These are phyloP conservation scores for Pleoardoris graminearum DNA, from an alignment of 2,329 filamentous ascomycete genomes.

Conservation along the genomic window DNA sequence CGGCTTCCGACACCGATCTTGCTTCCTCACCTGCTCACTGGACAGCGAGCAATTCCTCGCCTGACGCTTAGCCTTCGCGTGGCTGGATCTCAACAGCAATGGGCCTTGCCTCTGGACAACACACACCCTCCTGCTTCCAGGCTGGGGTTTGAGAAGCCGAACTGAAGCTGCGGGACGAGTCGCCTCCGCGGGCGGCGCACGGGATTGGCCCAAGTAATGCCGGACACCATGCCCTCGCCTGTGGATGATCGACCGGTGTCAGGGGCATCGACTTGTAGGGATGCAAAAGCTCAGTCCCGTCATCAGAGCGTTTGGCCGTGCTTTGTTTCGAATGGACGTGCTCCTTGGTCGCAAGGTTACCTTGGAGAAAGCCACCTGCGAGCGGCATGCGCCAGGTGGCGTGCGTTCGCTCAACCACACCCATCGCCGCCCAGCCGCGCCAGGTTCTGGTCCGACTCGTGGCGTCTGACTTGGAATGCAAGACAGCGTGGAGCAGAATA, in stretches of 20 bases:
- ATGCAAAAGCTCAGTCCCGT: constrained; percentile 19
- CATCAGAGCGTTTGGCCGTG: constrained; percentile 26
- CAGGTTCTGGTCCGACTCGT: neutral
- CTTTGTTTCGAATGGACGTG: constrained; percentile 21
- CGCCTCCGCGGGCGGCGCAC: constrained; percentile 27
- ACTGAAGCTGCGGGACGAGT: constrained; percentile 22
- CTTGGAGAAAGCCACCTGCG: no score
- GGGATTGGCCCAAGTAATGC: constrained; percentile 31
- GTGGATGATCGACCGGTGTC: constrained; percentile 29
- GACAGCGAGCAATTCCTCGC: constrained; percentile 3
- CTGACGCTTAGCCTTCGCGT: constrained; percentile 12
- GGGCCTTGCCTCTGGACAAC: constrained; percentile 5
- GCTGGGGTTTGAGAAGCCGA: constrained; percentile 2
- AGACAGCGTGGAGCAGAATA: constrained; percentile 8
- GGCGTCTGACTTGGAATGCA: constrained; percentile 23
- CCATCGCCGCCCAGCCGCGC: neutral
- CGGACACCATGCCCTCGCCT: constrained; percentile 25
- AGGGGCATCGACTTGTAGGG: no score
- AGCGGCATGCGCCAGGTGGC: constrained; percentile 8
- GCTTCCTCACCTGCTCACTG: constrained; percentile 10
- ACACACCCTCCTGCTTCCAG: neutral
- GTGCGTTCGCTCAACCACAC: constrained; percentile 11
- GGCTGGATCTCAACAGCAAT: neutral
- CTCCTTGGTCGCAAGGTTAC: neutral
- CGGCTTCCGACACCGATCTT: neutral